These are phyloP conservation scores for Malus sylvestris DNA, from an alignment of 306 rosid species.

Conservation along the genomic window DNA sequence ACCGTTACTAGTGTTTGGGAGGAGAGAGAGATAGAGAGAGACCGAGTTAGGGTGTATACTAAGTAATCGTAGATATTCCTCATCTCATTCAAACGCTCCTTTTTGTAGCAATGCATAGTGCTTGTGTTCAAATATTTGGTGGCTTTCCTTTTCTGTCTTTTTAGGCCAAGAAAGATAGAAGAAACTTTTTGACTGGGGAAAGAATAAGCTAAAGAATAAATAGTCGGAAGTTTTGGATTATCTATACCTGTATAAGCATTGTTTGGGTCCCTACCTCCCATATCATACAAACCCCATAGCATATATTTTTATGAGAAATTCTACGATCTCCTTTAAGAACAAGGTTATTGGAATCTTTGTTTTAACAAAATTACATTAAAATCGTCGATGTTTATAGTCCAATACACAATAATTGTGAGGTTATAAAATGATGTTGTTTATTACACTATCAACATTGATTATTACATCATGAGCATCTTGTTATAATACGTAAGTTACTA, in stretches of 20 bases:
- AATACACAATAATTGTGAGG: too few species aligned
- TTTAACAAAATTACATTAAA: neutral
- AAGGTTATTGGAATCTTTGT: neutral
- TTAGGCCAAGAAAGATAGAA: constrained; percentile 89
- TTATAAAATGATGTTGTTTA: too few species aligned
- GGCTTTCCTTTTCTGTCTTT: constrained; percentile 85
- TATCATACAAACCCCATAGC: neutral
- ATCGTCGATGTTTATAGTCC: too few species aligned
- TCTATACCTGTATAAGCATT: constrained; percentile 4
- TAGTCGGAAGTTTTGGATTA: constrained; percentile 46
- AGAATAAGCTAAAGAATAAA: constrained; percentile 20
- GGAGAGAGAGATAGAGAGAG: constrained; percentile 25
- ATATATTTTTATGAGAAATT: neutral
- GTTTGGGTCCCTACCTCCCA: constrained; percentile 14
- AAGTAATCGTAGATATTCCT: constrained; percentile 55
- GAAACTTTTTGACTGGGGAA: constrained; percentile 80
- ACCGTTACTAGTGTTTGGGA: constrained; percentile 35
- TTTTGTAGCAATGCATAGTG: constrained; percentile 54
- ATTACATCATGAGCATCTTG: too few species aligned
- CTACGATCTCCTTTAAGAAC: neutral
- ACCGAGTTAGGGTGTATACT: constrained; percentile 37
- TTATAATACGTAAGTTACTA: too few species aligned
- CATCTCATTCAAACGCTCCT: constrained; percentile 78
- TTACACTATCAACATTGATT: too few species aligned
- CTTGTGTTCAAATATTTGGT: constrained; percentile 79